Evolutionary conservation across 768 basidiomycete genomes (phyloP).

Genomic region (Tricholoma hemisulphureum): DNA sequence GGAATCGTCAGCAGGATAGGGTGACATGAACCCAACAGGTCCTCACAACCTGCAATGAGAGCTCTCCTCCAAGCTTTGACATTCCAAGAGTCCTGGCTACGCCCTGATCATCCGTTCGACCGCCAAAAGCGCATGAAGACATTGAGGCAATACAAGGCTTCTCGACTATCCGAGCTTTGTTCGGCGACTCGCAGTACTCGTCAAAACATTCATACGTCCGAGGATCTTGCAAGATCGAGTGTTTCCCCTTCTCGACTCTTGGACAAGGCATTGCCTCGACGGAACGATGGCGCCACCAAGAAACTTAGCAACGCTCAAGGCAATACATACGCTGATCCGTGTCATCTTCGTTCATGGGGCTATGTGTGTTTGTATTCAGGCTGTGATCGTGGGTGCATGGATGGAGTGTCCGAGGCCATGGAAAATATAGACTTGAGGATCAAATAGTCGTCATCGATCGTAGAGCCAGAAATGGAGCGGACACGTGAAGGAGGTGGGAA

Average conservation of each 20-base stretch:
- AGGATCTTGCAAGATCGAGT: constrained; percentile 38
- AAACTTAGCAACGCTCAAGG: constrained; percentile 47
- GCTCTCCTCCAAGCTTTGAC: constrained; percentile 67
- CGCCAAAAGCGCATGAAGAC: constrained; percentile 62
- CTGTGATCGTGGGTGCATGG: constrained; percentile 49
- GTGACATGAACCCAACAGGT: constrained; percentile 52
- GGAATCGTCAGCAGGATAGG: constrained; percentile 16
- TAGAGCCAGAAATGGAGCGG: constrained; percentile 45
- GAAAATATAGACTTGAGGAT: constrained; percentile 56
- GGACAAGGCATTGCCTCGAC: constrained; percentile 71
- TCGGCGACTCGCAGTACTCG: constrained; percentile 39
- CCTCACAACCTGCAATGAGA: constrained; percentile 64
- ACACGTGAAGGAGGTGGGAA: constrained; percentile 62
- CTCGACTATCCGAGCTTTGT: constrained; percentile 49
- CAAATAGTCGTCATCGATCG: constrained; percentile 48
- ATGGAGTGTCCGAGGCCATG: constrained; percentile 40
- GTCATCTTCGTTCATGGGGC: constrained; percentile 65
- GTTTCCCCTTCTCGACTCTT: constrained; percentile 62
- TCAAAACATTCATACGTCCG: constrained; percentile 24
- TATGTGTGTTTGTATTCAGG: constrained; percentile 41
- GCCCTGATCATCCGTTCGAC: constrained; percentile 63
- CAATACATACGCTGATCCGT: constrained; percentile 66
- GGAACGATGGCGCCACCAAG: constrained; percentile 72
- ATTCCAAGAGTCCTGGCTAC: constrained; percentile 56
- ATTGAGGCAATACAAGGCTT: constrained; percentile 68